These are phyloP conservation scores for Populus hybrid DNA, from an alignment of 441 rosid genomes.

Conservation along the genomic window DNA sequence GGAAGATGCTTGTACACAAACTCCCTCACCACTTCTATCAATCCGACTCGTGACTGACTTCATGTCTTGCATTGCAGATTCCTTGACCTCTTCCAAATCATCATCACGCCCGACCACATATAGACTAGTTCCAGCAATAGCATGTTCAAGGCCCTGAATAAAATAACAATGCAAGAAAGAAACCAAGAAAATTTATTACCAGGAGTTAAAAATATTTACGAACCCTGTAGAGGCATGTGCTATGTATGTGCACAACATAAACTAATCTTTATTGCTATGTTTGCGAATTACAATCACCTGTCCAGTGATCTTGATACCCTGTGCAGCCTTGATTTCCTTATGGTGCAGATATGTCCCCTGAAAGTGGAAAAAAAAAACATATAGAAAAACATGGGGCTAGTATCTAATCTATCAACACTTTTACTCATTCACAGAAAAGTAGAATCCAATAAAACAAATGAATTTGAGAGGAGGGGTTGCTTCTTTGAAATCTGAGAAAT, in stretches of 20 bases:
- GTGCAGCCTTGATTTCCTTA: conserved; percentile 32
- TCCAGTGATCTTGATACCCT: conserved; percentile 90
- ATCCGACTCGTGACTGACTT: conserved; percentile 78
- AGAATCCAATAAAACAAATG: neutral
- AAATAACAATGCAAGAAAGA: conserved; percentile 15
- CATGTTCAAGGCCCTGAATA: conserved; percentile 89
- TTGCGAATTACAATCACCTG: conserved; percentile 51
- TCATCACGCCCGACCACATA: conserved; percentile 82
- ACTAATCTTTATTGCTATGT: neutral
- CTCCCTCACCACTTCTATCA: conserved; percentile 91
- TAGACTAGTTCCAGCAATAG: conserved; percentile 88
- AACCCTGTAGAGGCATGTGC: neutral
- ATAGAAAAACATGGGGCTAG: conserved; percentile 23
- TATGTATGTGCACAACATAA: neutral
- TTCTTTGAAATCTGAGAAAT: neutral
- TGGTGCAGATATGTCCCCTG: conserved; percentile 92
- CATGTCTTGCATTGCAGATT: conserved; percentile 77
- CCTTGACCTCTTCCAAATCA: conserved; percentile 69
- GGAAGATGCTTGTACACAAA: conserved; percentile 92
- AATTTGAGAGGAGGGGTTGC: neutral
- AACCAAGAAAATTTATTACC: conserved; percentile 10
- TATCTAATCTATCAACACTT: neutral
- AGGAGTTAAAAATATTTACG: neutral
- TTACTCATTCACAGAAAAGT: neutral
- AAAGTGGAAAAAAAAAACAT: conserved; percentile 4